Evolutionary conservation across 176 grass and related monocot species (phyloP).

Genomic region (Dactylis glomerata): DNA sequence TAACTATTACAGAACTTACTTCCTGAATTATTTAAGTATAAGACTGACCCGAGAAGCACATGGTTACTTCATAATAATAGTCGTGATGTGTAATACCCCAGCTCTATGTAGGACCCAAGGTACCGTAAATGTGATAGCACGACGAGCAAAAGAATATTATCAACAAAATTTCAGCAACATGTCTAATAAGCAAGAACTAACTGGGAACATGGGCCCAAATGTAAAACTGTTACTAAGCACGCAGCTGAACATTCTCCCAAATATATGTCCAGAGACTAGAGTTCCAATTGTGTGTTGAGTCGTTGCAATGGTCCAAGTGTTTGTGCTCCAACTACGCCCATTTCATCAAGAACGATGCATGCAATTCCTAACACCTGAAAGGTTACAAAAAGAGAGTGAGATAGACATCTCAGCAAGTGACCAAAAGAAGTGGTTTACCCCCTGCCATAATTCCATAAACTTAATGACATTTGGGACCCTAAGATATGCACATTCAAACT

Average conservation of each 20-base stretch:
- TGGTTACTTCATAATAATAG: neutral
- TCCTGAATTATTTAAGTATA: neutral
- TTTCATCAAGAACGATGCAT: neutral
- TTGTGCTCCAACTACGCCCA: neutral
- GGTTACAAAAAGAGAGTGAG: neutral
- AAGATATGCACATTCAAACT: neutral
- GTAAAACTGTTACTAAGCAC: neutral
- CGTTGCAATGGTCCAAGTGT: neutral
- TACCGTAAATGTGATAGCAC: neutral
- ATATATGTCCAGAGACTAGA: neutral
- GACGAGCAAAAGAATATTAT: neutral
- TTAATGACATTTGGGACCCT: neutral
- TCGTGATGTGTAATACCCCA: neutral
- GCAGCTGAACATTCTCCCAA: neutral
- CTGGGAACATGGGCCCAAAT: neutral
- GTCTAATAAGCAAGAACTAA: neutral
- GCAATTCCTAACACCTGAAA: neutral
- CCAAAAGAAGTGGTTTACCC: neutral
- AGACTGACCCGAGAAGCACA: neutral
- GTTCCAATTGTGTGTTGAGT: neutral
- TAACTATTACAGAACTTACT: neutral
- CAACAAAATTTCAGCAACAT: neutral
- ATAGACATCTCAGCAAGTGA: neutral
- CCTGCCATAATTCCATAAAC: neutral
- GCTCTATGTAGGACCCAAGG: neutral